phyloP scores from a whole-genome alignment of 345 rosid genomes.

The Gossypium mustelinum region DNA sequence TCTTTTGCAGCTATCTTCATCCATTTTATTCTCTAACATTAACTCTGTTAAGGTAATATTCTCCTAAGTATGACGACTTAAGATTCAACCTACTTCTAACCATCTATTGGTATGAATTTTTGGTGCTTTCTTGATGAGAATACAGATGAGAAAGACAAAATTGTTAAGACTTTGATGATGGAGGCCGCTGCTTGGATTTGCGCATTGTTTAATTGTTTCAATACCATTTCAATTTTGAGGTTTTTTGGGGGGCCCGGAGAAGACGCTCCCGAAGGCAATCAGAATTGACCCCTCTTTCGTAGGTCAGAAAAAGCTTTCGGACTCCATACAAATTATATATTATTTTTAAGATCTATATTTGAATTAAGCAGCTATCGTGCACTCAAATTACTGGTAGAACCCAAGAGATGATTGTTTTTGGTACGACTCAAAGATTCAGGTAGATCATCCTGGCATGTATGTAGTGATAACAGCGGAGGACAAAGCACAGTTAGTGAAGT shows the following conservation, averaged over 20 bases:
- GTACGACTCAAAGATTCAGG: background rate
- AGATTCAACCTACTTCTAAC: too few species aligned
- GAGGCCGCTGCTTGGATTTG: background rate
- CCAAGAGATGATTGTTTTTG: background rate
- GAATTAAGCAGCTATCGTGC: background rate
- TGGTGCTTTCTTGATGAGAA: too few species aligned
- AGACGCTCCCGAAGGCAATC: constrained; percentile 29
- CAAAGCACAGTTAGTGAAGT: too few species aligned
- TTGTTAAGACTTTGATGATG: background rate
- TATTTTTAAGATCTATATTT: background rate
- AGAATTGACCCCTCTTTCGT: background rate
- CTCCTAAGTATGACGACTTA: too few species aligned
- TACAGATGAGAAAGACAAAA: background rate
- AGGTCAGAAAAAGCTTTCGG: background rate
- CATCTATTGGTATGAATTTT: too few species aligned
- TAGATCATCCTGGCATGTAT: background rate
- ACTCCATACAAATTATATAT: background rate
- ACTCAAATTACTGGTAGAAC: background rate
- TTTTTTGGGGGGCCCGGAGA: background rate
- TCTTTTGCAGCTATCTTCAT: too few species aligned
- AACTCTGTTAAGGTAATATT: too few species aligned
- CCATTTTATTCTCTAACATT: too few species aligned
- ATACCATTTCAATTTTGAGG: background rate
- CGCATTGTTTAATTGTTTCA: background rate
- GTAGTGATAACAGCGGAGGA: background rate